Conservation (phyloP, 768 basidiomycete genomes). For the Tephrocybe rancida region DNA sequence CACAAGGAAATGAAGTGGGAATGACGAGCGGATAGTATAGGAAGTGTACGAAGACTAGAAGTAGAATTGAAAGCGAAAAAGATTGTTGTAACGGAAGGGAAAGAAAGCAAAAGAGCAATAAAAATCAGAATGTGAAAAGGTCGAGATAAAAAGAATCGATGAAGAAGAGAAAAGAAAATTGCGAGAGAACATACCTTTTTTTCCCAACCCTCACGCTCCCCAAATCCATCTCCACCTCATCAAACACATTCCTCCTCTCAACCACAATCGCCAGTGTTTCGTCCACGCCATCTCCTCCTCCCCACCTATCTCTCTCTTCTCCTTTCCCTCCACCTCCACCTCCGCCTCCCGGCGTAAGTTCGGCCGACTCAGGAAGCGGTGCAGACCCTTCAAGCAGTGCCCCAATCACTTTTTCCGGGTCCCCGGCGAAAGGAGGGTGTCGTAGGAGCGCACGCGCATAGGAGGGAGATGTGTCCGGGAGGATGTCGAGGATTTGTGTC, state of each 20-base stretch:
- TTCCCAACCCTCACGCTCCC: slow-evolving; percentile 63
- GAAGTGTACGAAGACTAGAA: too few species aligned
- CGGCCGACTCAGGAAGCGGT: slow-evolving; percentile 36
- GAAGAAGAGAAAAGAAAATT: slow-evolving; percentile 9
- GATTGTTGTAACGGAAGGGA: too few species aligned
- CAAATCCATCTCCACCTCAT: slow-evolving; percentile 71
- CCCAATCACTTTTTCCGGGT: slow-evolving; percentile 64
- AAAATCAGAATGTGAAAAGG: too few species aligned
- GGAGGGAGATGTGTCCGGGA: slow-evolving; percentile 58
- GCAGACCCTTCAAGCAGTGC: slow-evolving; percentile 79
- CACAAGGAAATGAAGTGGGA: too few species aligned
- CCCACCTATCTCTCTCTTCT: too few species aligned
- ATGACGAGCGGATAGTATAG: too few species aligned
- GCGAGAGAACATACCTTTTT: slow-evolving; percentile 34
- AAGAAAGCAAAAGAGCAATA: too few species aligned
- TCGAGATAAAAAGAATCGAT: too few species aligned
- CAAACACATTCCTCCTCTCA: slow-evolving; percentile 74
- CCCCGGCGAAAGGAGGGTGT: slow-evolving; percentile 51
- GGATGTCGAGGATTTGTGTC: slow-evolving; percentile 73
- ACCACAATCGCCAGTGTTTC: slow-evolving; percentile 25
- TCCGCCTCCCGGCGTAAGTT: not conserved
- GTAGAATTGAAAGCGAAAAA: too few species aligned
- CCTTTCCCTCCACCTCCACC: not conserved
- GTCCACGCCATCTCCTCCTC: slow-evolving; percentile 1
- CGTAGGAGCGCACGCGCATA: slow-evolving; percentile 66